A percentile compares a stretch with the other conserved stretches of the same genome.
These are phyloP conservation scores for Chenopodium suecicum DNA, from an alignment of 148 eudicot genomes.

Conservation along the genomic window DNA sequence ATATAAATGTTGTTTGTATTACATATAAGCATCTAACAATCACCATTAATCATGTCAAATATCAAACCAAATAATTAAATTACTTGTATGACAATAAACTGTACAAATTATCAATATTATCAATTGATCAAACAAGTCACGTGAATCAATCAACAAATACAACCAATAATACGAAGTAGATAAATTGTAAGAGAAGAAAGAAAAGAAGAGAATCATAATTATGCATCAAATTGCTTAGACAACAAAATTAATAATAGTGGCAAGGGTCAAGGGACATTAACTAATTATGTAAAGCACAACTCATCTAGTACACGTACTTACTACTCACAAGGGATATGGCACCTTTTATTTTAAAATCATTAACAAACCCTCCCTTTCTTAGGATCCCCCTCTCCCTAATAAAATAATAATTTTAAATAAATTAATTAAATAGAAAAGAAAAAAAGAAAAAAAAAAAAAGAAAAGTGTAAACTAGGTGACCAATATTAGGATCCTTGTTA, in stretches of 20 bases:
- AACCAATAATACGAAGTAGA: background rate
- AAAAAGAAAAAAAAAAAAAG: too few relatives aligned
- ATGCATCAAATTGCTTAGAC: conserved; percentile 10
- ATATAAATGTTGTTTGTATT: too few relatives aligned
- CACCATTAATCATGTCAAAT: too few relatives aligned
- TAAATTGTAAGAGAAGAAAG: conserved; percentile 1
- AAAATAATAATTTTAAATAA: too few relatives aligned
- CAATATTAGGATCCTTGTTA: background rate
- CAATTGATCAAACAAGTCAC: background rate
- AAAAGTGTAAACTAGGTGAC: too few relatives aligned
- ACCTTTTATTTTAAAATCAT: background rate
- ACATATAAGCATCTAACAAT: too few relatives aligned
- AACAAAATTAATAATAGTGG: conserved; percentile 7
- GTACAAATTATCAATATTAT: too few relatives aligned
- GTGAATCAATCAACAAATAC: background rate
- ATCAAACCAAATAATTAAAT: too few relatives aligned
- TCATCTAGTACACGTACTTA: background rate
- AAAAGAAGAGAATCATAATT: background rate
- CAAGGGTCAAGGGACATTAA: background rate
- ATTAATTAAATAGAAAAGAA: too few relatives aligned
- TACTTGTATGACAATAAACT: too few relatives aligned
- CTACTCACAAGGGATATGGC: background rate
- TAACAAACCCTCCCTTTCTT: background rate
- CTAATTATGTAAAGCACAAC: conserved; percentile 11
- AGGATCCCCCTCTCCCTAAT: background rate